Evolutionary conservation across 306 rosid species (phyloP), one percentile per base, ranked within the genome.

Genomic region (Clitoria ternatea): DNA sequence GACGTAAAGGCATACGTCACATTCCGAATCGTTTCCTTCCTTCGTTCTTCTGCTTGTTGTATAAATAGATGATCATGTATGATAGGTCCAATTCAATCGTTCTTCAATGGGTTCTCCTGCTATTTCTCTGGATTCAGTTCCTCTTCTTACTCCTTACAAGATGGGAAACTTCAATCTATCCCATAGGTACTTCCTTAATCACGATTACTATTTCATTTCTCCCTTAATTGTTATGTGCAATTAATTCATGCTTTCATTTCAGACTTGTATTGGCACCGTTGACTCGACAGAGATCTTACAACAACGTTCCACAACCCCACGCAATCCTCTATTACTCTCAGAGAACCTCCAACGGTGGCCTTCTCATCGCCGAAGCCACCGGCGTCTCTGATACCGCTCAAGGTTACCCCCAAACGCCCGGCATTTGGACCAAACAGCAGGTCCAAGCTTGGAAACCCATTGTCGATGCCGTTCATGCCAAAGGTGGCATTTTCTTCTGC

Each of bases 231-330:
- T n/a, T n/a, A n/a, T n/a, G n/a, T n/a, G n/a, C n/a, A 3, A 1
- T 49, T 27, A 27, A 27, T 32, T 32, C 4, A 5, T 44, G 4
- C 50, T 1, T 3, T 3, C 1, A 1, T 14, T 69, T n/a, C 82
- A 88, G 88, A 56, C 15, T 89, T 32, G 91, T 82, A n/a, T 77
- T 90, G 78, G 88, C 96, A 18, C 90, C 96, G 1, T 55, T 90
- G 29, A 77, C 78, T 4, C 33, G 82, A 35, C 55, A 54, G 54
- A 63, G 82, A 6, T 78, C 82, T 1, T 78, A 63, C 66, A 12
- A 29, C 26, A 82, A 80, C 39, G 84, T 90, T 61, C 90, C 96
- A 6, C 91, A 85, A 63, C 85, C 89, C 0, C 94, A 85, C 47
- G 96, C 87, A 40, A 10, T 77, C 1, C 76, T 63, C 29, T 77